A percentile compares a stretch with the other conserved stretches of the same genome.
Conservation (phyloP, 2,329 filamentous ascomycete genomes). For the Phialophora macrospora region DNA sequence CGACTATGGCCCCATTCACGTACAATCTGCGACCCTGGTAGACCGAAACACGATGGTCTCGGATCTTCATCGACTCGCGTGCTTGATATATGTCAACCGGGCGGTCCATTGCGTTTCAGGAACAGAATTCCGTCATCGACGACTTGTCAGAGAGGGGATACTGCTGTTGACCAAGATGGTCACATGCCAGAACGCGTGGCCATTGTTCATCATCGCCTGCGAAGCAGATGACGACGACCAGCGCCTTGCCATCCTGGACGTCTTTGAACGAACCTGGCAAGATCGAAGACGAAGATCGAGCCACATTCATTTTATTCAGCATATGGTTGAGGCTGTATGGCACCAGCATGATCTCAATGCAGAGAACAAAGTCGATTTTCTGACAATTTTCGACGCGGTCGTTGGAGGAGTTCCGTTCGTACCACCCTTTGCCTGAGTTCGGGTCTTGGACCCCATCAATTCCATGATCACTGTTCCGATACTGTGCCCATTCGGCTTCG, state of each 20-base stretch:
- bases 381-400: not conserved
- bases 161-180: slow-evolving; percentile 32
- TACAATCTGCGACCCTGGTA: not conserved
- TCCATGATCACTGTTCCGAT: not conserved
- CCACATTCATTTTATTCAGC: not conserved
- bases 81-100: not conserved
- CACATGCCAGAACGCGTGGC: slow-evolving; percentile 35
- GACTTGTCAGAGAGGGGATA: slow-evolving; percentile 33
- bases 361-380: not conserved
- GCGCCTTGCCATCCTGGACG: not conserved
- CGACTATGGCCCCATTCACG: not conserved
- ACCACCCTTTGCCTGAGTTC: not conserved
- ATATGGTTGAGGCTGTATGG: not conserved
- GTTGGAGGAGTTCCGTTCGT: not conserved
- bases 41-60: not conserved
- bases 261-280: not conserved
- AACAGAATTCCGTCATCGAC: slow-evolving; percentile 16
- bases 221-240: slow-evolving; percentile 16
- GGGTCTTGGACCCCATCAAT: too few species aligned
- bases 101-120: not conserved
- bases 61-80: not conserved
- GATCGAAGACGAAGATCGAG: not conserved
- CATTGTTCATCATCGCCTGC: slow-evolving; percentile 35
- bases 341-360: not conserved
- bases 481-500: not conserved